These are phyloP conservation scores for Mucor plumbeus DNA, from an alignment of 371 early-diverging fungal species.

Conservation along the genomic window DNA sequence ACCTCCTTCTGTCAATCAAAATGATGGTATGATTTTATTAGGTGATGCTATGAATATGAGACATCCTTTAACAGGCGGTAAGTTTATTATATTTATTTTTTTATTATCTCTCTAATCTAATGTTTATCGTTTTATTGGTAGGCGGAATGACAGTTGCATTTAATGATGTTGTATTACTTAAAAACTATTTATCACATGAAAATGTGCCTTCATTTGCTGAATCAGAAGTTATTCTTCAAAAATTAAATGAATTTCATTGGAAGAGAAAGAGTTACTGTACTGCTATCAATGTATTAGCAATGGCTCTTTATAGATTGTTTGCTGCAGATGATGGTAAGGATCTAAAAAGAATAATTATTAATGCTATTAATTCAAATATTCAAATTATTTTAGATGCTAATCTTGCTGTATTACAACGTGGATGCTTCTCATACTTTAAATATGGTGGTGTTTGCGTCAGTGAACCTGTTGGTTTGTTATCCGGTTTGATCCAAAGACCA, in stretches of 20 bases:
- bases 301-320: constrained; percentile 88
- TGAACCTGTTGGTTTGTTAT: constrained; percentile 87
- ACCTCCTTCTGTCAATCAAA: constrained; percentile 72
- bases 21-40: constrained; percentile 76
- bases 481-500: constrained; percentile 74
- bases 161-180: constrained; percentile 81
- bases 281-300: constrained; percentile 89
- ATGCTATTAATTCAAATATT: neutral
- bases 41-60: constrained; percentile 97
- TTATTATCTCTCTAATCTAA: neutral
- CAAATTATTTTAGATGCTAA: constrained; percentile 19
- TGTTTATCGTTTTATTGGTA: neutral
- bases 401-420: constrained; percentile 76
- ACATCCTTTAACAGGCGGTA: constrained; percentile 91
- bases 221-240: constrained; percentile 56
- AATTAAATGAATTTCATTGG: constrained; percentile 77
- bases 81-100: neutral
- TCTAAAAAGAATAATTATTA: neutral
- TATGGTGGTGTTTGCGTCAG: constrained; percentile 80
- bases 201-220: constrained; percentile 60
- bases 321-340: constrained; percentile 47
- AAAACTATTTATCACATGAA: constrained; percentile 56
- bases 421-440: constrained; percentile 88
- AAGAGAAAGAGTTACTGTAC: constrained; percentile 74
- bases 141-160: constrained; percentile 95